Conservation (phyloP, 2,329 filamentous ascomycete genomes). For the Xylaria sp. region DNA sequence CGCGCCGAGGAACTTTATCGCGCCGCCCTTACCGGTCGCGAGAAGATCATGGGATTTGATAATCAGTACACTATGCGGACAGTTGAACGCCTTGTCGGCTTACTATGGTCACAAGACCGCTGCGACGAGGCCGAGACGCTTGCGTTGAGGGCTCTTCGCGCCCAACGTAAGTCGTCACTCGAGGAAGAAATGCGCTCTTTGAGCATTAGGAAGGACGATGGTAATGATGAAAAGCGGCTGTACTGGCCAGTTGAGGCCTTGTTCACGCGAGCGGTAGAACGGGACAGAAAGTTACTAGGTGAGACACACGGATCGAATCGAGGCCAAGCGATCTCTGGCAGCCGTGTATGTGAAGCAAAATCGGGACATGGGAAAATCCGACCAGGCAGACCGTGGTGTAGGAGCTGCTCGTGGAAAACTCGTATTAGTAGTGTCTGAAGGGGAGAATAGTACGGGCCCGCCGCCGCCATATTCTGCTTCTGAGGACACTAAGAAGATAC, state of each 20-base stretch:
- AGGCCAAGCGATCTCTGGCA: not conserved
- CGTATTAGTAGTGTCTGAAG: not conserved
- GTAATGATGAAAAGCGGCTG: not conserved
- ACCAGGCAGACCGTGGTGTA: not conserved
- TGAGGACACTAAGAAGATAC: not conserved
- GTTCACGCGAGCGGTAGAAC: not conserved
- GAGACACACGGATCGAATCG: constrained; percentile 11
- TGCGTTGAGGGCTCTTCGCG: not conserved
- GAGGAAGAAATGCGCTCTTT: not conserved
- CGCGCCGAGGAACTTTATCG: constrained; percentile 5
- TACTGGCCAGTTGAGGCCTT: constrained; percentile 9
- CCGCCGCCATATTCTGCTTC: constrained; percentile 8
- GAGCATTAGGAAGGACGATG: not conserved
- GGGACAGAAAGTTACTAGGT: constrained; percentile 6
- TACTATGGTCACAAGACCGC: constrained; percentile 9
- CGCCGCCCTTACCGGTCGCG: not conserved
- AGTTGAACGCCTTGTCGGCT: not conserved
- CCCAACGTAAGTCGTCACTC: constrained; percentile 1
- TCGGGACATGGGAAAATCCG: not conserved
- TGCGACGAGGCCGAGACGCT: constrained; percentile 7
- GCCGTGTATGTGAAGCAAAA: constrained; percentile 3
- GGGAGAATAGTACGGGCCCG: not conserved
- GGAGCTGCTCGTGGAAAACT: not conserved
- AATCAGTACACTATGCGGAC: constrained; percentile 12
- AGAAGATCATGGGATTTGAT: constrained; percentile 9